Base-by-base conservation (phyloP, 257 asterid species). In the Cordia subcordata region DNA sequence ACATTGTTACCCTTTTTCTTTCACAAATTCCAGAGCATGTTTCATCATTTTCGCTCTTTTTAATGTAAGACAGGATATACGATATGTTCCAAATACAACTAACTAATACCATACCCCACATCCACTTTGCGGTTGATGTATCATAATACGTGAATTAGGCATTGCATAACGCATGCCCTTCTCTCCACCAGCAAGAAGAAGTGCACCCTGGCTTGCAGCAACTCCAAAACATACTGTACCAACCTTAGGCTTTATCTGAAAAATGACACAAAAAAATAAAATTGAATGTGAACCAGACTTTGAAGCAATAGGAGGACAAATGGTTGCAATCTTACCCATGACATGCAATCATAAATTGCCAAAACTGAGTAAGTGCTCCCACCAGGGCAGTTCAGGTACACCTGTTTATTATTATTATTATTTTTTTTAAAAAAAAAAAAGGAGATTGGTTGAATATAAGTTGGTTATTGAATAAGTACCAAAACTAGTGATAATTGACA, bases 261-360 rank as follows among this genome's bases (percentile, higher is more conserved):
- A 57, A 47, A 35, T 21, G 17, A 57, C 63, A 55, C n/a, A 57
- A 27, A 64, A 32, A 18, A 40, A n/a, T n/a, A 12, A 52, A 64
- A 19, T 55, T 50, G 23, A 49, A 17, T 12, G 47, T 49, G 0
- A 20, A 42, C 44, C 55, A 27, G 16, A 54, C 23, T 46, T 51
- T 44, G 57, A 65, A 62, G 65, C 58, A 60, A 56, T 10, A 21
- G 22, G 19, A 53, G 52, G 51, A 60, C 42, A 57, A 44, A 60
- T 8, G 60, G 13, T 50, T 13, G 51, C 62, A 62, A 58, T 47
- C 92, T 72, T 85, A 93, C 99, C 97, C 99, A 93, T 45, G 97
- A 89, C 97, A 93, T 85, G 85, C 99, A 93, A 76, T 93, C 99
- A 77, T 89, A 93, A 71, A 93, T 89, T 45, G 94, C 99, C 78